A percentile compares a stretch with the other conserved stretches of the same genome.
These are phyloP conservation scores for Manihot esculenta DNA, from an alignment of 441 rosid species.

Conservation along the genomic window DNA sequence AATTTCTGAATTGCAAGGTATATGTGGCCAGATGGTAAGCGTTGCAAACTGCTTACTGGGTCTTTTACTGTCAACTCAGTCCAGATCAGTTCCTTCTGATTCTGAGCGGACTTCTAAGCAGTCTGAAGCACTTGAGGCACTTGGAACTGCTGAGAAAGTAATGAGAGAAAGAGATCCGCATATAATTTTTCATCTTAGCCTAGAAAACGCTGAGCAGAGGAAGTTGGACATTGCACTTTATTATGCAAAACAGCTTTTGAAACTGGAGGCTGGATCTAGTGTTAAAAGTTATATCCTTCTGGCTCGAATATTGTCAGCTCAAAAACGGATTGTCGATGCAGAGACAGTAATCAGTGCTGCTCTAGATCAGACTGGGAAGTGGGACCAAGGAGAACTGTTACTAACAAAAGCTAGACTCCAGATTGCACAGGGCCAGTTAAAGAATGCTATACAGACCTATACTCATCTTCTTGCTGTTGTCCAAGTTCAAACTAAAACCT, in stretches of 20 bases:
- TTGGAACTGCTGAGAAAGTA: constrained; percentile 50
- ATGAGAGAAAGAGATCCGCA: constrained; percentile 45
- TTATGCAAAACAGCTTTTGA: constrained; percentile 55
- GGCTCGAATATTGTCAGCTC: constrained; percentile 77
- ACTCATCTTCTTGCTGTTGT: constrained; percentile 77
- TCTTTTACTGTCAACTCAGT: constrained; percentile 50
- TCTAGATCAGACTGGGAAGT: constrained; percentile 77
- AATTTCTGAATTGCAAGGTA: constrained; percentile 35
- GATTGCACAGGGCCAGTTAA: constrained; percentile 65
- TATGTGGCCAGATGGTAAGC: constrained; percentile 49
- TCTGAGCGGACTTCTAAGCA: constrained; percentile 48
- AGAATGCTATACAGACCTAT: constrained; percentile 63
- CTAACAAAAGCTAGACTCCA: constrained; percentile 76
- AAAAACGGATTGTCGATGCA: constrained; percentile 57
- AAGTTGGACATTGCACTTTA: constrained; percentile 66
- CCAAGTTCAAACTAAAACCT: constrained; percentile 73
- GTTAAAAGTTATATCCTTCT: constrained; percentile 58
- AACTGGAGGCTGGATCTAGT: constrained; percentile 62
- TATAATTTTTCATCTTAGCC: constrained; percentile 54
- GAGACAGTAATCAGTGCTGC: constrained; percentile 67
- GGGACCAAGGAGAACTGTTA: constrained; percentile 80
- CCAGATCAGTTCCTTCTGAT: constrained; percentile 55
- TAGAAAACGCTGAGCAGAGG: constrained; percentile 88
- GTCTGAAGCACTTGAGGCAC: constrained; percentile 57
- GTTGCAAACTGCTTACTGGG: constrained; percentile 53